Base-by-base conservation (phyloP, 2,329 filamentous ascomycete genomes). In the Phaeomoniella chlamydospora region DNA sequence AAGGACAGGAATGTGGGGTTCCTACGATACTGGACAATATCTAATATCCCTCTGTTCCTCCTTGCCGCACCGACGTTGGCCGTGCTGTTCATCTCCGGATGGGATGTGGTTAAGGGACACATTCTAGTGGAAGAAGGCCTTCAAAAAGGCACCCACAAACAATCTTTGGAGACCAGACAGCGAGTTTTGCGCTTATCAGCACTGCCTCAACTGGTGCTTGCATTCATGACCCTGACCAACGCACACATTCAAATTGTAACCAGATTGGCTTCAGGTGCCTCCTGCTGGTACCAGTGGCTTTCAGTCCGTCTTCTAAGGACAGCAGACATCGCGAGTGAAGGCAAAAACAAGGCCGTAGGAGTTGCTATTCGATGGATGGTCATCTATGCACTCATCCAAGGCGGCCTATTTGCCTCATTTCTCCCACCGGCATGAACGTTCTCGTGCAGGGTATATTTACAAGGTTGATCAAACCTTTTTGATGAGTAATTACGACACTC, bases 171-270 rank as follows among this genome's bases (percentile, higher is more conserved):
- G n/a, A 31, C 5, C 33, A 11, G 32, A 10, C 26, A 29, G 15
- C 18, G 36, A 17, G 18, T 18, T 36, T 49, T 67, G 4, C 57
- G 57, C 17, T 70, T 72, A 15, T 63, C 94, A 41, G 84, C 84
- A 1, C 57, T 77, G 3, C 71, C 74, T 3, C 88, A 98, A 55
- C 56, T 81, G 1, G 39, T 87, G 3, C 64, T 98, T 13, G 77
- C 80, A 2, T 41, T 72, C 2, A 56, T 88, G 40, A 82, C 85
- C 14, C 57, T 87, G 14, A 84, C 78, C 10, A 84, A 65, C 43
- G 93, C 92, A 51, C 90, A 98, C 52, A 80, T 94, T 16, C 90
- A 98, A 57, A 92, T 98, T 46, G 80, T 96, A 49, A 93, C 80
- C 31, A 74, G 90, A 15, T 69, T 98, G 12, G 80, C 84, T 2